Base-by-base conservation (phyloP, 2,329 filamentous ascomycete species). In the Thermothelomyces thermophilus region DNA sequence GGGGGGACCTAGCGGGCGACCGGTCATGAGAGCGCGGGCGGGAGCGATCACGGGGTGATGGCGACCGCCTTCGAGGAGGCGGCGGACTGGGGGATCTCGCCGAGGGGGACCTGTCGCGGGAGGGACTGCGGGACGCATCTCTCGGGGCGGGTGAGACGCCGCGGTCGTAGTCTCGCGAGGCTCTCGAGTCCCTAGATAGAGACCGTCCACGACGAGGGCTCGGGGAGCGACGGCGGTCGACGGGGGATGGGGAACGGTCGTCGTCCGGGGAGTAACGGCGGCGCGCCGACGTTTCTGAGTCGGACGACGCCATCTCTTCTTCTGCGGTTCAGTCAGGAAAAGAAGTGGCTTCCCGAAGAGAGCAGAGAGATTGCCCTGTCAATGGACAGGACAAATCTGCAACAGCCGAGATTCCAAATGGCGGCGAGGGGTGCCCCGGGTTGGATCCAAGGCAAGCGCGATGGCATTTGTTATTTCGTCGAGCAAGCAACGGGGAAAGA, bases 231-330 rank as follows among this genome's bases (percentile, higher is more conserved):
- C 35, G 16, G 40, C 46, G 50, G 24, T 44, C 40, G 34, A 24
- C 41, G 20, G 56, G 55, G 3, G 53, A 56, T 34, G 33, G 43
- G 13, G 49, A 52, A 31, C 41, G 41, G 30, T 52, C 58, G 56
- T 59, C 63, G 56, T 59, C 63, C 54, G 36, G 57, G 45, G n/a
- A n/a, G n/a, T n/a, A n/a, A n/a, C 50, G 30, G 44, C 17, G 47
- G 43, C 55, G 58, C 48, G 56, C 48, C n/a, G 53, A 52, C 53
- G 56, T 55, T 51, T 58, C 51, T 17, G 36, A 46, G 16, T 54
- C 49, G 30, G 51, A 41, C 40, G 59, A 58, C 34, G 58, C 58
- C 56, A 58, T 60, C 34, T 41, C 35, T 17, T 40, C 13, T 42
- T 28, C 40, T 17, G 24, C 19, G 11, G 36, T 14, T 50, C 46